phyloP scores from a whole-genome alignment of 1,284 basidiomycete species.

The Inonotus hispidus region DNA sequence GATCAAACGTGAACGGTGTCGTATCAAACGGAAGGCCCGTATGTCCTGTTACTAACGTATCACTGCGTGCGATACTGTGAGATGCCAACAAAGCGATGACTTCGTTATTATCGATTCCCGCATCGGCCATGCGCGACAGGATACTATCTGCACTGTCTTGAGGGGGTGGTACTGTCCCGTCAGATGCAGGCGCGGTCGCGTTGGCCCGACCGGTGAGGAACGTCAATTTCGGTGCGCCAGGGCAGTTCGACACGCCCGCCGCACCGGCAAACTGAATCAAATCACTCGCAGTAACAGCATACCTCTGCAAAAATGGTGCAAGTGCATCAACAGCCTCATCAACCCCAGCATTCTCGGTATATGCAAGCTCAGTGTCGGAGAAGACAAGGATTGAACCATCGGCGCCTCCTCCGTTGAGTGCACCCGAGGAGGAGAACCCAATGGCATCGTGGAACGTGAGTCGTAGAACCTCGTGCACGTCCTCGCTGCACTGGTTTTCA shows the following conservation, averaged over 20 bases:
- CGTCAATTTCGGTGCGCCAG: slow-evolving; percentile 22
- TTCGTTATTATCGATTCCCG: slow-evolving; percentile 27
- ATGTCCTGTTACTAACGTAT: slow-evolving; percentile 18
- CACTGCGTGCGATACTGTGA: slow-evolving; percentile 20
- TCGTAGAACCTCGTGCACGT: slow-evolving; percentile 22
- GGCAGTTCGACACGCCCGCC: slow-evolving; percentile 19
- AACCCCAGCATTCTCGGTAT: slow-evolving; percentile 26
- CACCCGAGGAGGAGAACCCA: slow-evolving; percentile 20
- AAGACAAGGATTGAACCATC: slow-evolving; percentile 21
- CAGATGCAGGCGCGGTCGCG: slow-evolving; percentile 24
- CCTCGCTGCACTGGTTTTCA: slow-evolving; percentile 21
- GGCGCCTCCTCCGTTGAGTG: slow-evolving; percentile 13
- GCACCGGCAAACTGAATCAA: slow-evolving; percentile 17
- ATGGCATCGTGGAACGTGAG: slow-evolving; percentile 26
- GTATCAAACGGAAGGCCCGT: slow-evolving; percentile 21
- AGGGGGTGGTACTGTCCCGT: slow-evolving; percentile 25
- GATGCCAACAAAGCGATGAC: slow-evolving; percentile 27
- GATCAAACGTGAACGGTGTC: slow-evolving; percentile 23
- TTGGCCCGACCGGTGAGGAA: slow-evolving; percentile 24
- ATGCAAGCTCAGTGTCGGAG: slow-evolving; percentile 17
- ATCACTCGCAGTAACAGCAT: slow-evolving; percentile 22
- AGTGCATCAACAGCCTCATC: slow-evolving; percentile 27
- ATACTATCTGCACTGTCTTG: slow-evolving; percentile 28
- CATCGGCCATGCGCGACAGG: slow-evolving; percentile 24
- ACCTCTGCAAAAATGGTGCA: slow-evolving; percentile 23